Evolutionary conservation across 2,329 filamentous ascomycete genomes (phyloP), one percentile per base, ranked within the genome.

Genomic region (Penicillium concentricum): DNA sequence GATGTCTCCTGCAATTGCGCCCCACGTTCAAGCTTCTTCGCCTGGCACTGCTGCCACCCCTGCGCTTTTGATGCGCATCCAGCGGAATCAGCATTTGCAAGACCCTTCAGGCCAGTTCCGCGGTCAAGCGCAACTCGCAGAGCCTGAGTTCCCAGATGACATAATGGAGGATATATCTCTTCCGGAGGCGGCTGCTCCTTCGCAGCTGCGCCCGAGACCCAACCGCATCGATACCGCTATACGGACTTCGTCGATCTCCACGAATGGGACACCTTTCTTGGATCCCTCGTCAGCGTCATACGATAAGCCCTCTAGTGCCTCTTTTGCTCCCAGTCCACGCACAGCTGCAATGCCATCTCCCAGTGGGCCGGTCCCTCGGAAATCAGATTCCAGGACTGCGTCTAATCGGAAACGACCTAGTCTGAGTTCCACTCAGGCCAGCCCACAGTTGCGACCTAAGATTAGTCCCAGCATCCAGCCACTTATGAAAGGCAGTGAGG

Each of bases 401-500:
- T 55, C 66, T 47, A 65, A 78, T 79, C 24, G 79, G 78, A 94
- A 92, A 74, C 82, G 91, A 57, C 77, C 81, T 20, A 92, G 89
- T 65, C 79, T 86, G 28, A 84, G 83, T 66, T 90, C 89, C 2
- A 84, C 87, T 7, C 86, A 92, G n/a, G 85, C 89, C 10, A 96
- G 92, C 41, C 93, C 94, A 6, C 92, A 93, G 16, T 76, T 97
- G 35, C 81, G 91, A 28, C 94, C 94, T 2, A 90, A 86, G 72
- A 97, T 97, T 60, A 97, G 92, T 26, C 94, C 93, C 3, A 96
- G 86, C 72, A 96, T 99, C 73, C 96, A 96, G 72, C 93, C 94
- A 10, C 75, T 97, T 22, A 82, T 97, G 45, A 91, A 92, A 20
- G 87, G 84, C 63, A 82, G 84, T 65, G 83, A 84, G 59, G 78